Conservation (phyloP, 1,139 yeast genomes). For the Sugiyamaella grinbergsii region DNA sequence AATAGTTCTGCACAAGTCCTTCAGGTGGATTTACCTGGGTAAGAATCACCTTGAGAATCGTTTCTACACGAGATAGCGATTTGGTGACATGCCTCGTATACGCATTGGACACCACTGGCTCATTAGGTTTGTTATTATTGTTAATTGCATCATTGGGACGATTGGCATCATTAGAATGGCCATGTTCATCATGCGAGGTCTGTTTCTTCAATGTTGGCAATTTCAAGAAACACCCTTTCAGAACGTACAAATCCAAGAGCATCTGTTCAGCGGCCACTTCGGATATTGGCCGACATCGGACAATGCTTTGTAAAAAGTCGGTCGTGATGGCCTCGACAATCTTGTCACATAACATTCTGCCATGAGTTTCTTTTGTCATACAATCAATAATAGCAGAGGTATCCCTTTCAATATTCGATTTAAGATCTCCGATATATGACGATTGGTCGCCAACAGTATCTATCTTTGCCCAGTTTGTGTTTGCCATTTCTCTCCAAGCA, state of each 20-base stretch:
- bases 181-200: conserved; percentile 9
- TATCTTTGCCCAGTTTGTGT: conserved; percentile 71
- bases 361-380: conserved; percentile 69
- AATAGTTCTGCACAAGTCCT: conserved; percentile 65
- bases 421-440: conserved; percentile 63
- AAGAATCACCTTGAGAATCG: conserved; percentile 64
- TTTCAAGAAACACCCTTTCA: conserved; percentile 57
- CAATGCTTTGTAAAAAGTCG: conserved; percentile 60
- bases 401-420: conserved; percentile 51
- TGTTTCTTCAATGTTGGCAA: conserved; percentile 48
- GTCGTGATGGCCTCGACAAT: conserved; percentile 64
- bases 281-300: conserved; percentile 63
- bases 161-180: background rate
- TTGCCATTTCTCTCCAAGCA: conserved; percentile 84
- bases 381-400: conserved; percentile 56
- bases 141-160: background rate
- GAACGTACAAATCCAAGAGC: conserved; percentile 64
- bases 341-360: conserved; percentile 74
- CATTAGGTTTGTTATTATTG: conserved; percentile 15
- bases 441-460: conserved; percentile 70
- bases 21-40: conserved; percentile 67
- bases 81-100: conserved; percentile 54
- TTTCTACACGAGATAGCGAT: conserved; percentile 58
- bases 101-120: conserved; percentile 41
- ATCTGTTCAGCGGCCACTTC: conserved; percentile 81